Base-by-base conservation (phyloP, 768 basidiomycete genomes). In the Phylloporus sp. region DNA sequence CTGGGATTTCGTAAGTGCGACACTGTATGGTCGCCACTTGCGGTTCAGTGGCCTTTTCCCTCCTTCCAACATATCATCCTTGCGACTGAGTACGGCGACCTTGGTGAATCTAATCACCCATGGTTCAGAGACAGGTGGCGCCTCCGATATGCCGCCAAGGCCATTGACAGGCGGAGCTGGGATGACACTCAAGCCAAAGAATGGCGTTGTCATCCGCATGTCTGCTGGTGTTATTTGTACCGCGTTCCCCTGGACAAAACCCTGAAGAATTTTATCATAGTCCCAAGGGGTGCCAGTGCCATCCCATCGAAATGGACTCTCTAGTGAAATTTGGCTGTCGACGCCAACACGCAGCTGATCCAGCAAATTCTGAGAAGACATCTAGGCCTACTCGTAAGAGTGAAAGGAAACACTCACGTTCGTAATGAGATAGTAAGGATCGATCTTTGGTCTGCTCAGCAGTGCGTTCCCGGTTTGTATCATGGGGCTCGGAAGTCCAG, bases 351-450 rank as follows among this genome's bases (percentile, higher is more conserved):
- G 85, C 41, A 93, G 76, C 23, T 83, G 82, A 47, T 73, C 78
- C 27, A 93, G 76, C 45, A 85, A 68, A 63, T 85, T 77, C 88
- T 90, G 59, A 9, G 47, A 52, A 26, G 34, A 38, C 6, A 26
- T 13, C 10, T 62, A 63, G 57, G 41, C 11, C 56, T 35, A 35
- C 29, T 10, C 36, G 24, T n/a, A 16, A 39, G 39, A 29, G 13
- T 16, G 6, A 3, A 23, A 12, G 40, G 29, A n/a, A 36, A 40
- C 5, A 67, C 80, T 67, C 64, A 88, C 91, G 66, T 85, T 82
- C 32, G 81, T 80, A 59, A 98, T 97, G 51, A 95, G 79, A 69
- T 87, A 88, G 70, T 98, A 98, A 2, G 92, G 88, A 64, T 98
- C 95, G 31, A 95, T 78, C 71, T 88, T 91, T 49, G 75, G 75